These are phyloP conservation scores for Ceratocystis albifundus DNA, from an alignment of 2,329 filamentous ascomycete species.

Conservation along the genomic window DNA sequence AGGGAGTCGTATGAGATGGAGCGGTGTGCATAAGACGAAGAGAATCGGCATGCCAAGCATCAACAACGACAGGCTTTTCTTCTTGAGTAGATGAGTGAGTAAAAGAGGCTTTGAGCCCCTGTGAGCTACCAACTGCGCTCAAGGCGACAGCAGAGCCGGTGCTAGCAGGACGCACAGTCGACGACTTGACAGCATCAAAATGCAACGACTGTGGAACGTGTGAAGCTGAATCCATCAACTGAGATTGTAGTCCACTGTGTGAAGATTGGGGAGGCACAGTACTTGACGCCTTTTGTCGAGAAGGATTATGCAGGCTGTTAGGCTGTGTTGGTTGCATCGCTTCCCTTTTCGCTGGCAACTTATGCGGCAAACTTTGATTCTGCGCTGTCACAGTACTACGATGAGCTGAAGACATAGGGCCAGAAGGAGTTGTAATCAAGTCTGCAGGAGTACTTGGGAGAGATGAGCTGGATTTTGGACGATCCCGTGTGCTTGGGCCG, in stretches of 20 bases:
- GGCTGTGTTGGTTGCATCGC: conserved; percentile 8
- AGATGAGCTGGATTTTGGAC: conserved; percentile 16
- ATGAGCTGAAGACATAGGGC: conserved; percentile 5
- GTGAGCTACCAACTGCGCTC: background rate
- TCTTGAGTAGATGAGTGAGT: conserved; percentile 3
- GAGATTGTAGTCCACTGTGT: conserved; percentile 4
- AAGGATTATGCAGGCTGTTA: conserved; percentile 16
- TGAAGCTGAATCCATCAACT: background rate
- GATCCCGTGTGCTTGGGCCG: conserved; percentile 5
- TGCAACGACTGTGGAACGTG: background rate
- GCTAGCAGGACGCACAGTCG: background rate
- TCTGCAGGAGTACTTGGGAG: background rate
- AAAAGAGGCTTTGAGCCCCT: background rate
- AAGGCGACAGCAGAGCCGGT: conserved; percentile 7
- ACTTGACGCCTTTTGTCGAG: conserved; percentile 3
- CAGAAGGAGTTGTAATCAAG: background rate
- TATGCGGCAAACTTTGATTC: conserved; percentile 6
- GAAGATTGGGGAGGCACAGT: conserved; percentile 10
- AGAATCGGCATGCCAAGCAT: conserved; percentile 10
- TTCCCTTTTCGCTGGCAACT: conserved; percentile 1
- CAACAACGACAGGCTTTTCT: conserved; percentile 9
- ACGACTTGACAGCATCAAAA: background rate
- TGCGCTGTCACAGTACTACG: background rate
- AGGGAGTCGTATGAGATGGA: conserved; percentile 8
- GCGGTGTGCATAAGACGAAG: conserved; percentile 18